These are phyloP conservation scores for Penicillium angulare DNA, from an alignment of 495 filamentous ascomycete genomes.

Conservation along the genomic window DNA sequence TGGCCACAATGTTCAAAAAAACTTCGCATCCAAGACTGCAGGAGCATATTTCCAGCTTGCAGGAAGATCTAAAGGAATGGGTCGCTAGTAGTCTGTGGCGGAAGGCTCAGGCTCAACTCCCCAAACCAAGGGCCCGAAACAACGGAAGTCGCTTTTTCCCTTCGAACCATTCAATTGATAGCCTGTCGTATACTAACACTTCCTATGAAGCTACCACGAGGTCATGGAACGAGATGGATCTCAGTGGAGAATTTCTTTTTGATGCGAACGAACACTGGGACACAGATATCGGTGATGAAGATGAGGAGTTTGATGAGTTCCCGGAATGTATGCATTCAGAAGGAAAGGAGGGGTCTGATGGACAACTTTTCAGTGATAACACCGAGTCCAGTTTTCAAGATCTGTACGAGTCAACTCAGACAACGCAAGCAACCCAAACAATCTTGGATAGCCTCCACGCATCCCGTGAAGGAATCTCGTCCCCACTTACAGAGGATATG, in stretches of 20 bases:
- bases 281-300: not conserved
- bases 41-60: not conserved
- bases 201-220: not conserved
- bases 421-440: conserved; percentile 5
- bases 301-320: not conserved
- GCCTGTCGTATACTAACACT: not conserved
- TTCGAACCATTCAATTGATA: not conserved
- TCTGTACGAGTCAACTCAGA: conserved; percentile 6
- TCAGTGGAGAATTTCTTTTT: not conserved
- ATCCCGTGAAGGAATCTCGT: not conserved
- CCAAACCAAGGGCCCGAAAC: not conserved
- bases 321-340: not conserved
- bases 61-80: not conserved
- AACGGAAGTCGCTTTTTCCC: not conserved
- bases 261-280: not conserved
- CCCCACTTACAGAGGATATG: not conserved
- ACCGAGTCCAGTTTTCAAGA: conserved; percentile 2
- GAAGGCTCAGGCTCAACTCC: not conserved
- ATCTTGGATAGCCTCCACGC: not conserved
- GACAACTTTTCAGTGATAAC: not conserved
- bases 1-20: conserved; percentile 28
- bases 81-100: not conserved
- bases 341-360: not conserved
- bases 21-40: conserved; percentile 7
- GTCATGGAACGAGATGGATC: not conserved